Evolutionary conservation across 805 yeast species (phyloP).

Genomic region (Candida ponderosae): DNA sequence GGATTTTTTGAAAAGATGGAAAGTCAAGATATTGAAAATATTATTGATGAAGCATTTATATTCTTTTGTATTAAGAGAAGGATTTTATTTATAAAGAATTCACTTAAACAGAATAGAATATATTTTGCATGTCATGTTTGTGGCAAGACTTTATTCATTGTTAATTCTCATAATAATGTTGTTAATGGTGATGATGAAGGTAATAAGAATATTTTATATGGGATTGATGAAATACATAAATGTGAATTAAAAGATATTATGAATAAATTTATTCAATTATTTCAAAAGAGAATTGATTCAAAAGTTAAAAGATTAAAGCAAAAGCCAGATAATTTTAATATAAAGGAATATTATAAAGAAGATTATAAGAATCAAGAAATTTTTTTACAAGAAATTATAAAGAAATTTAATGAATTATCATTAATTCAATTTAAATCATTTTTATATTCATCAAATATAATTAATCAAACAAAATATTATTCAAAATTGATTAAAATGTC

Average conservation of each 20-base stretch:
- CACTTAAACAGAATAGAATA: not conserved
- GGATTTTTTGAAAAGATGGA: not conserved
- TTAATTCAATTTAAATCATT: no score
- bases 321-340: not conserved
- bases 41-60: not conserved
- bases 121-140: not conserved
- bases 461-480: not conserved
- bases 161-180: no score
- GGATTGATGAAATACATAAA: not conserved
- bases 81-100: not conserved
- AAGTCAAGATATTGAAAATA: no score
- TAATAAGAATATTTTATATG: not conserved
- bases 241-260: not conserved
- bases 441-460: not conserved
- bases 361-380: not conserved
- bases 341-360: not conserved
- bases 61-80: not conserved
- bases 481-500: not conserved
- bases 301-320: not conserved
- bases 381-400: not conserved
- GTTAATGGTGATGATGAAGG: no score
- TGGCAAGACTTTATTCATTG: not conserved
- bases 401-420: not conserved
- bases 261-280: not conserved
- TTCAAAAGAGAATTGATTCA: not conserved